phyloP scores from a whole-genome alignment of 305 asterid species.

The Solanum hybrid region DNA sequence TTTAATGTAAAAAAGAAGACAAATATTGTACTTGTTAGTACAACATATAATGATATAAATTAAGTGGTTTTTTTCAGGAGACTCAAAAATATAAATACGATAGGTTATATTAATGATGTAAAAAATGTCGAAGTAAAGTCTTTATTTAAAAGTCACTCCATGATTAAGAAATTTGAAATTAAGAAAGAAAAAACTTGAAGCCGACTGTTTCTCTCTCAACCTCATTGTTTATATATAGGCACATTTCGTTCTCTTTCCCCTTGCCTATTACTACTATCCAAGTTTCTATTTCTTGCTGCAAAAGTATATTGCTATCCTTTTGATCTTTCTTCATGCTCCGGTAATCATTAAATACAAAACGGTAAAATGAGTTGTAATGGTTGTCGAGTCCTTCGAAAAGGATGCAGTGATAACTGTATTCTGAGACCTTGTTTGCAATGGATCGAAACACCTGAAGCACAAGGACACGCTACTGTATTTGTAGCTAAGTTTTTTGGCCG shows the following conservation, averaged over 20 bases:
- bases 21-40: not conserved
- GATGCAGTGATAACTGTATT: slow-evolving; percentile 68
- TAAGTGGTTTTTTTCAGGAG: not conserved
- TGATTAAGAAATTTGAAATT: not conserved
- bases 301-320: not conserved
- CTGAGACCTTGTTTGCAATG: slow-evolving; percentile 56
- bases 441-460: slow-evolving; percentile 57
- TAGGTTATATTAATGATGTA: not conserved
- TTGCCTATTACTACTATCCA: not conserved
- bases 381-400: slow-evolving; percentile 74
- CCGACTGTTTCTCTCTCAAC: slow-evolving; percentile 16
- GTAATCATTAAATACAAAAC: not conserved
- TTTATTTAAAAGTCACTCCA: not conserved
- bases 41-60: not conserved
- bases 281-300: not conserved
- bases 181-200: slow-evolving; percentile 5
- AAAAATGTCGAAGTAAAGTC: not conserved
- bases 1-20: not conserved
- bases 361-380: slow-evolving; percentile 72
- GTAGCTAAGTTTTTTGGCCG: slow-evolving; percentile 90
- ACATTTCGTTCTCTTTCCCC: slow-evolving; percentile 6
- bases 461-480: slow-evolving; percentile 81
- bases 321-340: slow-evolving; percentile 6
- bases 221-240: slow-evolving; percentile 21
- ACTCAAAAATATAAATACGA: not conserved